Evolutionary conservation across 2,329 filamentous ascomycete genomes (phyloP).

Genomic region (Neoarthrinium moseri): DNA sequence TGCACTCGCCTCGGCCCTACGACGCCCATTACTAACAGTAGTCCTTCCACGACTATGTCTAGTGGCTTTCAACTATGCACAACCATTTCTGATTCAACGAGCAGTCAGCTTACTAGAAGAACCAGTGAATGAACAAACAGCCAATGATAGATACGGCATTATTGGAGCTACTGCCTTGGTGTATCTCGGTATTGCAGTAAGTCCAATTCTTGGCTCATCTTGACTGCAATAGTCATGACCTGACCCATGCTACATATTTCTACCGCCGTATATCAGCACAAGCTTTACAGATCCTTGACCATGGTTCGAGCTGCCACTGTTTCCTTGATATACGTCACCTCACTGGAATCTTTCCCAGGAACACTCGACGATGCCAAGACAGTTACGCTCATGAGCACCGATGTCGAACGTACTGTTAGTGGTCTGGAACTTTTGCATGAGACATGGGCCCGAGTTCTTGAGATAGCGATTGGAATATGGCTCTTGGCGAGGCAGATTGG

Average conservation of each 20-base stretch:
- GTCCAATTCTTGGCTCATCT: not conserved
- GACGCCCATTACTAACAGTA: not conserved
- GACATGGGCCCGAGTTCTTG: conserved; percentile 24
- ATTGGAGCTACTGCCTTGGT: conserved; percentile 11
- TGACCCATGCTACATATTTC: conserved; percentile 15
- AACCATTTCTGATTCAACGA: not conserved
- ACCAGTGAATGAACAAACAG: no score
- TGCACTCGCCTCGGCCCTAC: not conserved
- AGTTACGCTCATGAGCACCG: conserved; percentile 31
- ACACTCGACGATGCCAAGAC: conserved; percentile 23
- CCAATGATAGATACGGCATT: no score
- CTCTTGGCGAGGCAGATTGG: conserved; percentile 25
- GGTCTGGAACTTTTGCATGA: conserved; percentile 22
- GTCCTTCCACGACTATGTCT: not conserved
- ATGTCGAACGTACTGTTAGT: conserved; percentile 26
- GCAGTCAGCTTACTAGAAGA: no score
- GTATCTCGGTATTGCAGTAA: conserved; percentile 27
- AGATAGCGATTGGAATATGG: conserved; percentile 26
- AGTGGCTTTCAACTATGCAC: not conserved
- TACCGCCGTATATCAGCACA: conserved; percentile 21
- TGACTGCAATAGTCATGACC: no score
- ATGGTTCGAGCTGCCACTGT: conserved; percentile 20
- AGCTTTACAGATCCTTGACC: conserved; percentile 18
- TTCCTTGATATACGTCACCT: conserved; percentile 21
- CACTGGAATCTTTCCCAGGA: conserved; percentile 15